phyloP scores from a whole-genome alignment of 2,329 filamentous ascomycete species.

The Bimuria novae-zelandiae region DNA sequence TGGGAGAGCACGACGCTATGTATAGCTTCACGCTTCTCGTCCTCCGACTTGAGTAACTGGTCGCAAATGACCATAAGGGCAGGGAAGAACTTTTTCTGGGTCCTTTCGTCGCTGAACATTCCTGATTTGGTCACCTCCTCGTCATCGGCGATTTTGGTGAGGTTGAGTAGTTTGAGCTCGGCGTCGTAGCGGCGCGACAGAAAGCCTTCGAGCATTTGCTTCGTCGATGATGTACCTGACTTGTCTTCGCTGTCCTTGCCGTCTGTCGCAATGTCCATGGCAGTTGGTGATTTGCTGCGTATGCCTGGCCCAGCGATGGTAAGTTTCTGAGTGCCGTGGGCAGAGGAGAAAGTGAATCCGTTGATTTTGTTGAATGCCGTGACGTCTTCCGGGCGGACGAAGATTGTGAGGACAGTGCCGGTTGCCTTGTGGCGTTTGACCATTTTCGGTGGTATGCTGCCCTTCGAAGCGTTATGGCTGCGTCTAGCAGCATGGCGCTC shows the following conservation, averaged over 20 bases:
- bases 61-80: slow-evolving; percentile 89
- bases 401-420: slow-evolving; percentile 44
- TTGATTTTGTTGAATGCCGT: slow-evolving; percentile 45
- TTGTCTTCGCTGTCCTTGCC: background rate
- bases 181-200: slow-evolving; percentile 75
- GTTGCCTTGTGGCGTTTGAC: slow-evolving; percentile 45
- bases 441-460: slow-evolving; percentile 33
- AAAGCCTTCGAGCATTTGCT: slow-evolving; percentile 70
- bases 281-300: slow-evolving; percentile 12
- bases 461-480: slow-evolving; percentile 34
- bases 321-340: slow-evolving; percentile 40
- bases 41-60: slow-evolving; percentile 70
- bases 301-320: slow-evolving; percentile 23
- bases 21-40: slow-evolving; percentile 77
- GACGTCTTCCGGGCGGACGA: slow-evolving; percentile 43
- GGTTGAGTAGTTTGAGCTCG: slow-evolving; percentile 74
- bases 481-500: slow-evolving; percentile 43
- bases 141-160: slow-evolving; percentile 78
- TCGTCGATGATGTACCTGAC: slow-evolving; percentile 34
- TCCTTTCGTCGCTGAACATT: slow-evolving; percentile 72
- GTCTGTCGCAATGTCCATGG: slow-evolving; percentile 11
- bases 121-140: slow-evolving; percentile 72
- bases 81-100: slow-evolving; percentile 85
- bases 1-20: slow-evolving; percentile 79
- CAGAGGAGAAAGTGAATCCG: slow-evolving; percentile 43